Conservation (phyloP, 164 flowering plant species). For the Magnolia sinica region DNA sequence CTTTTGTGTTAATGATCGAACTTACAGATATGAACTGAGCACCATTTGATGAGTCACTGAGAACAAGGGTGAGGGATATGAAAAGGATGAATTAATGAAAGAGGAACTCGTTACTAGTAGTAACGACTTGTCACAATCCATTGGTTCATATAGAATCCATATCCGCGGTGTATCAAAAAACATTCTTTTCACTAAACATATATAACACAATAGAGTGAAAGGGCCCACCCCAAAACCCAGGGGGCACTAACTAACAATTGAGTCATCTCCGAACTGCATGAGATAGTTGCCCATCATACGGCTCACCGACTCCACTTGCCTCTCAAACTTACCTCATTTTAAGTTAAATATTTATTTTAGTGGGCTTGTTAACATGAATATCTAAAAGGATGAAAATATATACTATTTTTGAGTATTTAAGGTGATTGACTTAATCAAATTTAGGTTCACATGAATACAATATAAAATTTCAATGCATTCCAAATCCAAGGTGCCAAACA, state of each 20-base stretch:
- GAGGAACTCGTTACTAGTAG: neutral
- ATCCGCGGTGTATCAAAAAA: slow-evolving; percentile 23
- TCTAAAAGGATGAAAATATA: too few species aligned
- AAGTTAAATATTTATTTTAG: too few species aligned
- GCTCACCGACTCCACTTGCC: slow-evolving; percentile 1
- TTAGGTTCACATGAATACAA: too few species aligned
- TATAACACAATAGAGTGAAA: slow-evolving; percentile 25
- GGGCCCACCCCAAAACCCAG: slow-evolving; percentile 17
- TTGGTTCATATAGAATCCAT: slow-evolving; percentile 10
- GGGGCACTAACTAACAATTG: slow-evolving; percentile 19
- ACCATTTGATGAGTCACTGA: neutral
- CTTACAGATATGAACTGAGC: neutral
- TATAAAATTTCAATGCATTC: too few species aligned
- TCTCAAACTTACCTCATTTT: neutral
- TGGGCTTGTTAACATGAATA: too few species aligned
- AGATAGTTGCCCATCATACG: slow-evolving; percentile 18
- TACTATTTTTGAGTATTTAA: too few species aligned
- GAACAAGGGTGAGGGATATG: neutral
- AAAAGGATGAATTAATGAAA: neutral
- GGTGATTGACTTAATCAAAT: too few species aligned
- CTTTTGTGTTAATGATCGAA: neutral
- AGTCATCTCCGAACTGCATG: slow-evolving; percentile 19
- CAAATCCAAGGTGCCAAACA: too few species aligned
- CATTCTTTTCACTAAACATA: slow-evolving; percentile 18
- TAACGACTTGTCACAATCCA: slow-evolving; percentile 1